Base-by-base conservation (phyloP, 192 early-diverging fungal genomes). In the Backusella circina region DNA sequence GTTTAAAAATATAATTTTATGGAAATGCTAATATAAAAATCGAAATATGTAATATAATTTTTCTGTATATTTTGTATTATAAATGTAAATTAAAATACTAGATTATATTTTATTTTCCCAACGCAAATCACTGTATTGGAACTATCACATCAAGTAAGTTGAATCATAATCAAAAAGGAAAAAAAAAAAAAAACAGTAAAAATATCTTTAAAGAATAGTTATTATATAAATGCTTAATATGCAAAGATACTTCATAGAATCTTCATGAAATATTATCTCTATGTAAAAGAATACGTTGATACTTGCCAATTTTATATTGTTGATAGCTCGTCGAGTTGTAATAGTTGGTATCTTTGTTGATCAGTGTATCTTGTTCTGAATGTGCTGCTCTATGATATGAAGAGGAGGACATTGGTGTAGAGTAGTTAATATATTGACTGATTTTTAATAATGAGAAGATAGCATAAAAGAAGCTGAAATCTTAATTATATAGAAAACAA, bases 291-390 rank as follows among this genome's bases (percentile, higher is more conserved):
- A 47, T 4, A 39, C n/a, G 0, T 61, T 23, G 23, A 47, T 30
- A 30, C 39, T 70, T 70, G 28, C 69, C 68, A 44, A 15, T 2
- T 15, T 37, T 70, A 38, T 70, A 18, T 1, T 47, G 26, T 16
- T 70, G 37, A 16, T 23, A 70, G 31, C 69, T 26, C 47, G 26
- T 47, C 15, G 69, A 26, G 28, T 2, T 70, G 16, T 70, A 44
- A 30, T 47, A 38, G 23, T 28, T 0, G 23, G n/a, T n/a, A 30
- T 70, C 41, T 12, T 41, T 70, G 5, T 38, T 1, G 21, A 70
- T 47, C 7, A 70, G 26, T 26, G 69, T 28, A 47, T 70, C 69
- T 18, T 70, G 69, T 70, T 70, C 69, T 61, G 50, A 8, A 21
- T 51, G 39, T 12, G 44, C 7, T 47, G 5, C 18, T 47, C 44